Evolutionary conservation across 192 early-diverging fungal genomes (phyloP), one percentile per base, ranked within the genome.

Genomic region (Powellomyces hirtus): DNA sequence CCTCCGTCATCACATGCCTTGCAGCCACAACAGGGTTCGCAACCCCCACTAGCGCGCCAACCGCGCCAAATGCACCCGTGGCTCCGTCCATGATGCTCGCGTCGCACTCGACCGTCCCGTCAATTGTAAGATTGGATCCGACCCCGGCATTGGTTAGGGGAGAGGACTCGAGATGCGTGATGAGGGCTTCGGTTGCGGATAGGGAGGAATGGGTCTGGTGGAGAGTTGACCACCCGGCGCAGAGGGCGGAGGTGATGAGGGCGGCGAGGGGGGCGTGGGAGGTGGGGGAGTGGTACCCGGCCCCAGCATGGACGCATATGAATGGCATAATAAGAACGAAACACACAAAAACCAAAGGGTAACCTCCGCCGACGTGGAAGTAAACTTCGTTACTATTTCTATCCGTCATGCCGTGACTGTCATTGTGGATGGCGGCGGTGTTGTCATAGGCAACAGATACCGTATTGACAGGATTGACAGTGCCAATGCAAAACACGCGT

Each of bases 101-200:
- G 73, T 97, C 94, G 64, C 92, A 94, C 77, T 97, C 92, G 1
- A 94, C 90, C 7, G 58, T 67, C 1, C 91, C 91, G 0, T 75
- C 57, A 0, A 90, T 71, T 20, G 88, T 92, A 16, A 94, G 79
- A 68, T 96, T 96, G 0, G 91, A 91, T 27, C 93, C 94, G 52
- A 68, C 70, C 0, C 90, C 90, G 7, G 83, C 77, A 58, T 89
- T 89, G 22, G 88, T 88, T 0, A 70, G 46, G 11, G 79, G 76
- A 0, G 70, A 62, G 45, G 78, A 64, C 62, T 89, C 82, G 10
- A 89, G 71, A 38, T 22, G 40, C 33, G 27, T 7, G 38, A 45
- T 22, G 38, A 37, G 11, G 1, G 56, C 30, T 31, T 0, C 31
- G 22, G 36, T 24, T 4, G 46, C 8, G 27, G 46, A n/a, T 14